Base-by-base conservation (phyloP, 192 early-diverging fungal genomes). In the Backusella luteola region DNA sequence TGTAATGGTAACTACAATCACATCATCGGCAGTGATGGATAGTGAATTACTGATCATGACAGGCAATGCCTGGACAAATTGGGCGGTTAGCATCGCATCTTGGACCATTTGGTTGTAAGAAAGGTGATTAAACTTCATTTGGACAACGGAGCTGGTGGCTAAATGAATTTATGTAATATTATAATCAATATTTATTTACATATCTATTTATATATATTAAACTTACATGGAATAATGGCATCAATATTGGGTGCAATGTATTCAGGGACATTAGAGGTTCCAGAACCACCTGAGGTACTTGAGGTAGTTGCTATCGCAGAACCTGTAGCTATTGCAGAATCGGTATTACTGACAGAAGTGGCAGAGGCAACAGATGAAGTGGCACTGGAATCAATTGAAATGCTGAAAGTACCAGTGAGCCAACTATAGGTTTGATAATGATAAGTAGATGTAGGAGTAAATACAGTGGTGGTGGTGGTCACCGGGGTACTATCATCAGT, bases 161-260 rank as follows among this genome's bases (percentile, higher is more conserved):
- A 39, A 29, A 53, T 34, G 8, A 63, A 63, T 63, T 29, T 23
- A 14, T 29, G n/a, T 63, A 39, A 39, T 12, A 39, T 39, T 39
- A 17, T 17, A 35, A 68, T 46, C 11, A 56, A n/a, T 26, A 35
- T 12, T 63, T 4, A 63, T 29, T 26, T 63, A 49, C 46, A 49
- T 49, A 49, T 49, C 46, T 63, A 26, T 23, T 14, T 26, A 14
- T 29, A 63, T 63, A 63, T 36, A 68, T 34, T 35, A 38, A n/a
- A 67, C 44, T 23, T 69, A 74, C 72, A n/a, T 11, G 77, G 77
- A 46, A 79, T 74, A 44, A 70, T 69, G 3, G 72, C 73, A 69
- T 74, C 49, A 12, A 79, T 69, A 21, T 79, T 79, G 19, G 77
- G 77, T 59, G 77, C 77, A 69, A 79, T 79, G 35, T 70, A 79